phyloP scores from a whole-genome alignment of 2,329 filamentous ascomycete genomes.

The Colletotrichum tofieldiae region DNA sequence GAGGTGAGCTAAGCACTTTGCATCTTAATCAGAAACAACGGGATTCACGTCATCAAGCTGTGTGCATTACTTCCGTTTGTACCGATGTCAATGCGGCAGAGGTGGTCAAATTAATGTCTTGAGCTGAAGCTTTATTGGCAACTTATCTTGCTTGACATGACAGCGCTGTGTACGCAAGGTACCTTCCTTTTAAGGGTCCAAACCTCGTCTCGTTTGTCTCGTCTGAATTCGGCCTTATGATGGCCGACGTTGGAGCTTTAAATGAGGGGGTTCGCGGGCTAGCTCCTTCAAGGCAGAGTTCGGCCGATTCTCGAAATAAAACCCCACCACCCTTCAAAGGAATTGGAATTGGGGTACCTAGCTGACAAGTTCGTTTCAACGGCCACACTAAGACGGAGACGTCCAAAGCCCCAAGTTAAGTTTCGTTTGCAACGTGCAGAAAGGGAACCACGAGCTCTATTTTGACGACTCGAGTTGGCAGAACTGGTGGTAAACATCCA shows the following conservation, averaged over 20 bases:
- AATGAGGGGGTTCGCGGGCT: neutral
- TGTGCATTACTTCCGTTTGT: neutral
- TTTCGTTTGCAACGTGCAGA: neutral
- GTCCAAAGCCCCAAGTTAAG: neutral
- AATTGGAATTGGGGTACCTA: neutral
- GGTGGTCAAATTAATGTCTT: neutral
- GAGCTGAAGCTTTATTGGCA: neutral
- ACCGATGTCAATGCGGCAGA: neutral
- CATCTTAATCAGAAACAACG: slow-evolving; percentile 32
- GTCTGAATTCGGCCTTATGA: slow-evolving; percentile 1
- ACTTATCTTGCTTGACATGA: neutral
- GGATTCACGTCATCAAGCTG: neutral
- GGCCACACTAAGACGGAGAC: slow-evolving; percentile 10
- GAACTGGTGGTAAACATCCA: neutral
- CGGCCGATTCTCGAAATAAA: slow-evolving; percentile 1
- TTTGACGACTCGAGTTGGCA: neutral
- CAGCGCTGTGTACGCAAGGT: neutral
- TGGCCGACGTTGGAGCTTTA: neutral
- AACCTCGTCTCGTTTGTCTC: neutral
- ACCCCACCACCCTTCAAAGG: neutral
- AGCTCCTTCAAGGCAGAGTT: slow-evolving; percentile 14
- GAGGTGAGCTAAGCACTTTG: slow-evolving; percentile 28
- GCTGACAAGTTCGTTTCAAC: neutral
- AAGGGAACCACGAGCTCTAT: neutral
- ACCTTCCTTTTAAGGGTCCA: neutral